These are phyloP conservation scores for Pestalotiopsis sp. DNA, from an alignment of 2,329 filamentous ascomycete genomes.

Conservation along the genomic window DNA sequence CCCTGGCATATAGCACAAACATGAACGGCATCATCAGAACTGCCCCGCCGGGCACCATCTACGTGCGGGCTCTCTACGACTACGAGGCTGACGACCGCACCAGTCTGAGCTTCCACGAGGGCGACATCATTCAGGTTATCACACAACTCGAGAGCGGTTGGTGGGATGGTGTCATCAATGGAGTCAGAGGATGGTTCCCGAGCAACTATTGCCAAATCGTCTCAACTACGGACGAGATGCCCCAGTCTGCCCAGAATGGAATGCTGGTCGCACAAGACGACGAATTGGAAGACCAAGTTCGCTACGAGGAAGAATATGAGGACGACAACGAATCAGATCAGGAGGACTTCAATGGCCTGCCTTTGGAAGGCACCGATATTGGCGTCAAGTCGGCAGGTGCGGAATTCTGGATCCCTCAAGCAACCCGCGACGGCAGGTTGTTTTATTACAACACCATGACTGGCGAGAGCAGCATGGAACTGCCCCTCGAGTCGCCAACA, in stretches of 20 bases:
- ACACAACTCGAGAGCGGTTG: slow-evolving; percentile 97
- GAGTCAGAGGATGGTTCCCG: slow-evolving; percentile 96
- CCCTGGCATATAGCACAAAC: slow-evolving; percentile 26
- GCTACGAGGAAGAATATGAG: slow-evolving; percentile 67
- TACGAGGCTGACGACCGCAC: slow-evolving; percentile 97
- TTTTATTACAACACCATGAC: slow-evolving; percentile 99
- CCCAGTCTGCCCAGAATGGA: slow-evolving; percentile 58
- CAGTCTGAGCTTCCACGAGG: slow-evolving; percentile 93
- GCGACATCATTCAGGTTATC: slow-evolving; percentile 97
- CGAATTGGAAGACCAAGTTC: slow-evolving; percentile 62
- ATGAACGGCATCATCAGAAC: slow-evolving; percentile 65
- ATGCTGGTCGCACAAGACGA: slow-evolving; percentile 58
- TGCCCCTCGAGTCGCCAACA: slow-evolving; percentile 87
- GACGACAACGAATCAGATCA: slow-evolving; percentile 66
- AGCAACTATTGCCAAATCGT: slow-evolving; percentile 97
- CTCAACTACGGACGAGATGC: slow-evolving; percentile 70
- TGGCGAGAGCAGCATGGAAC: slow-evolving; percentile 89
- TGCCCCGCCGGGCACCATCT: slow-evolving; percentile 70
- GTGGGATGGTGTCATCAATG: slow-evolving; percentile 99
- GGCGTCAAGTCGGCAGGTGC: slow-evolving; percentile 74
- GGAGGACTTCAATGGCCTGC: slow-evolving; percentile 60
- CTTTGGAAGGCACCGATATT: slow-evolving; percentile 67
- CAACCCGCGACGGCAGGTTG: slow-evolving; percentile 85
- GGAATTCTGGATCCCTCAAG: slow-evolving; percentile 98
- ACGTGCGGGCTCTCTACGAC: slow-evolving; percentile 94